Base-by-base conservation (phyloP, 176 grass and related monocot genomes). In the Oryza coarctata region DNA sequence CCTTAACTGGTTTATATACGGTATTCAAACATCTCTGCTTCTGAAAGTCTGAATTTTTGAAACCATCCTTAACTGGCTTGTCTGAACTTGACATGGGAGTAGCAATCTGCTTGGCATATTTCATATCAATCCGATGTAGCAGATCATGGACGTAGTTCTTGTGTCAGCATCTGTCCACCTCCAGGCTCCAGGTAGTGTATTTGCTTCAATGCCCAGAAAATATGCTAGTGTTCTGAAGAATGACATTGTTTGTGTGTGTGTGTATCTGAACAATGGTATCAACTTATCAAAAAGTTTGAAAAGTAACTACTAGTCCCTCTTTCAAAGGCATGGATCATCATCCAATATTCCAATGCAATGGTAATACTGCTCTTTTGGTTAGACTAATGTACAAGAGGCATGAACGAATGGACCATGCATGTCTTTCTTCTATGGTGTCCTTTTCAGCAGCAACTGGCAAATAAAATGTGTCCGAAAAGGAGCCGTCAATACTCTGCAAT, bases 361-460 rank as follows among this genome's bases (percentile, higher is more conserved):
- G 26, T 85, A 26, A 36, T 8, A 36, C 36, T 4, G 14, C 14
- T 1, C 38, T 68, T 67, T 71, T 61, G 17, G 63, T 73, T 50
- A 75, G 12, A 62, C 50, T 75, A 68, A 75, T 78, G 67, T 73
- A 83, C 0, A 65, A 44, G 74, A 60, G 68, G 74, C 41, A 80
- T 12, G 6, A 80, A 80, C 20, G 3, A 41, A 9, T 61, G 60
- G 33, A 3, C 28, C 41, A 10, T 36, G 67, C 12, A 47, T 17
- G 44, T 17, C 44, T 41, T 52, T 52, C 18, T 52, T 52, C 0
- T 6, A 52, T 2, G 45, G 17, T 7, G 49, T 52, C 17, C 49
- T 20, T 52, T 52, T 22, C 49, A 52, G 18, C 1, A 5, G 18
- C 5, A 52, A 52, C 49, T 8, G 49, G 6, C 49, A 52, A 50